Evolutionary conservation across 192 early-diverging fungal species (phyloP).

Genomic region (Oehlia diaphana): DNA sequence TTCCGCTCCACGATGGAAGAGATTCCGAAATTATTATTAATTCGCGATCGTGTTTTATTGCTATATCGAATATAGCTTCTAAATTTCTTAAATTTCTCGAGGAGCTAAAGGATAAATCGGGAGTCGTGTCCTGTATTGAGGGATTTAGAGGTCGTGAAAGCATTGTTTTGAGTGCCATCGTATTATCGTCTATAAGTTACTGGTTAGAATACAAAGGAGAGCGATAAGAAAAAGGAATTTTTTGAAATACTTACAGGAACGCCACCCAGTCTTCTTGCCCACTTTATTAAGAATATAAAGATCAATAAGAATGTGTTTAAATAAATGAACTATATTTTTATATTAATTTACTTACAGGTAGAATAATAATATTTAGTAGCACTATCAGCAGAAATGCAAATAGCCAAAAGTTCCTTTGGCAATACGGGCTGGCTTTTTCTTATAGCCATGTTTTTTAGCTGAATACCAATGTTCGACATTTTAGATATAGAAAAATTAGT

Average conservation of each 20-base stretch:
- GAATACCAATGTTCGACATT: no score
- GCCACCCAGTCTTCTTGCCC: slow-evolving; percentile 16
- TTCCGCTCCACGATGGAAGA: no score
- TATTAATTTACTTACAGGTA: slow-evolving; percentile 9
- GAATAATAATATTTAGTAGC: slow-evolving; percentile 7
- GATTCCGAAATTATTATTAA: not conserved
- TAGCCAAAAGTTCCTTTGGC: not conserved
- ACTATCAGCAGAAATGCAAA: no score
- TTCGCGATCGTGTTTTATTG: not conserved
- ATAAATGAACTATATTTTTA: no score
- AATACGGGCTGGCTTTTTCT: no score
- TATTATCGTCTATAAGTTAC: not conserved
- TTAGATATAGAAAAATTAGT: no score
- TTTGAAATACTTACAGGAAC: slow-evolving; percentile 18
- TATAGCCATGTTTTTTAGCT: no score
- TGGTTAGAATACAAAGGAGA: not conserved
- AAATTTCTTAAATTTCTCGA: not conserved
- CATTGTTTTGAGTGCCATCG: not conserved
- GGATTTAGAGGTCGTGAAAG: not conserved
- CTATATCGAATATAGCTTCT: no score
- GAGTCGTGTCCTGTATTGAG: slow-evolving; percentile 17
- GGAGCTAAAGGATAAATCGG: not conserved
- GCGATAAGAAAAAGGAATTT: not conserved
- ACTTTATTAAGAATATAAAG: not conserved
- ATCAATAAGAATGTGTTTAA: not conserved